phyloP scores from a whole-genome alignment of 179 eudicot genomes.

The Beta corolliflora region DNA sequence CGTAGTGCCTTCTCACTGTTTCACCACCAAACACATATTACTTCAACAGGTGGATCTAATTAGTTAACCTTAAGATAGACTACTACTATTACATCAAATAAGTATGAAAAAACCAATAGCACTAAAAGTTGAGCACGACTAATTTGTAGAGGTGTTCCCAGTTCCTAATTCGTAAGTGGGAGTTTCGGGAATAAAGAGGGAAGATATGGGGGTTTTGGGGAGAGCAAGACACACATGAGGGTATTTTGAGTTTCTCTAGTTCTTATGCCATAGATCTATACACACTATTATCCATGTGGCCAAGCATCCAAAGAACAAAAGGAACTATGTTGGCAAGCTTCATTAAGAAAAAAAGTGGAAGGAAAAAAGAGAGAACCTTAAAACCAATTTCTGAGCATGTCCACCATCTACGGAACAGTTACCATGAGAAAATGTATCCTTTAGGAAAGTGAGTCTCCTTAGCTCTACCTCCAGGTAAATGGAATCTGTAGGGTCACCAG shows the following conservation, averaged over 20 bases:
- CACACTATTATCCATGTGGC: too few relatives aligned
- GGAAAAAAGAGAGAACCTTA: slow-evolving; percentile 35
- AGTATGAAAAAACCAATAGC: too few relatives aligned
- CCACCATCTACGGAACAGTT: slow-evolving; percentile 26
- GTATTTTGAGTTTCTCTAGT: too few relatives aligned
- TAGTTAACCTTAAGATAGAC: too few relatives aligned
- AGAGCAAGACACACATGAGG: too few relatives aligned
- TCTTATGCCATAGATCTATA: too few relatives aligned
- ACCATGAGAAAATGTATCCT: slow-evolving; percentile 36
- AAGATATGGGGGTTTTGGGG: too few relatives aligned
- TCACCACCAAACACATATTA: slow-evolving; percentile 28
- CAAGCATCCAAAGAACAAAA: not conserved
- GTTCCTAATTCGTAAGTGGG: too few relatives aligned
- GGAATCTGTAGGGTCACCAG: slow-evolving; percentile 79
- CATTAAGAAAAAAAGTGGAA: not conserved
- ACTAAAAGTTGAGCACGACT: too few relatives aligned
- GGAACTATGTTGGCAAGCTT: not conserved
- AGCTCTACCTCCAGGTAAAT: slow-evolving; percentile 89
- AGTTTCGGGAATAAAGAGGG: too few relatives aligned
- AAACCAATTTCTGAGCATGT: slow-evolving; percentile 33
- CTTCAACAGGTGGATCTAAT: not conserved
- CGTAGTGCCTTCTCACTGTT: slow-evolving; percentile 64
- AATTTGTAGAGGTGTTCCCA: too few relatives aligned
- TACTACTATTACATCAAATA: too few relatives aligned
- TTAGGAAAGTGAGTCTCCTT: slow-evolving; percentile 62